Percentiles rank a stretch among this genome's conserved stretches.
Conservation (phyloP, 2,329 filamentous ascomycete species). For the Beauveria scarabaeidicola region DNA sequence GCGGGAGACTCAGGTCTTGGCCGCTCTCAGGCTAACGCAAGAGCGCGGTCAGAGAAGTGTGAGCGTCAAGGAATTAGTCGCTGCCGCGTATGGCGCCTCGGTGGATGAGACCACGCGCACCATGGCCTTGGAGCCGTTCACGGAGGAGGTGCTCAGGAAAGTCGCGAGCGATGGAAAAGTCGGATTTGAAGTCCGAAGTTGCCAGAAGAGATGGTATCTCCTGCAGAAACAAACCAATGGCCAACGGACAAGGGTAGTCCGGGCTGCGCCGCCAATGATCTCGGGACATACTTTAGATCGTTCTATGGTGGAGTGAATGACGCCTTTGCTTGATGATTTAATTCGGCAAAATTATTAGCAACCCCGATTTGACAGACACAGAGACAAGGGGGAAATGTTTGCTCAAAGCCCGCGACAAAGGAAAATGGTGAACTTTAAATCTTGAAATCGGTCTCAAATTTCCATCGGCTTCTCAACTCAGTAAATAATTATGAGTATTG, state of each 20-base stretch:
- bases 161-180: not conserved
- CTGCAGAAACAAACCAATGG: not conserved
- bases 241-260: not conserved
- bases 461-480: not conserved
- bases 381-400: not conserved
- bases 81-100: slow-evolving; percentile 30
- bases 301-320: not conserved
- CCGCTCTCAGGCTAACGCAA: slow-evolving; percentile 22
- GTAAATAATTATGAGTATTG: not conserved
- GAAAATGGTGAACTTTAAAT: not conserved
- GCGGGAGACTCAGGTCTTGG: slow-evolving; percentile 23
- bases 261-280: not conserved
- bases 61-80: slow-evolving; percentile 34
- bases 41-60: slow-evolving; percentile 22
- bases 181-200: not conserved
- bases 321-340: not conserved
- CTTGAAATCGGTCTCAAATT: not conserved
- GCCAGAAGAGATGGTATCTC: not conserved
- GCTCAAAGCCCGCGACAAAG: not conserved
- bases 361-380: not conserved
- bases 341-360: not conserved
- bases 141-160: slow-evolving; percentile 33
- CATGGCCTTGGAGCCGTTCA: slow-evolving; percentile 34
- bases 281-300: not conserved
- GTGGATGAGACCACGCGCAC: slow-evolving; percentile 26